Percentiles rank a stretch among this genome's conserved stretches.
Conservation (phyloP, 2,329 filamentous ascomycete species). For the Diplodia seriata region DNA sequence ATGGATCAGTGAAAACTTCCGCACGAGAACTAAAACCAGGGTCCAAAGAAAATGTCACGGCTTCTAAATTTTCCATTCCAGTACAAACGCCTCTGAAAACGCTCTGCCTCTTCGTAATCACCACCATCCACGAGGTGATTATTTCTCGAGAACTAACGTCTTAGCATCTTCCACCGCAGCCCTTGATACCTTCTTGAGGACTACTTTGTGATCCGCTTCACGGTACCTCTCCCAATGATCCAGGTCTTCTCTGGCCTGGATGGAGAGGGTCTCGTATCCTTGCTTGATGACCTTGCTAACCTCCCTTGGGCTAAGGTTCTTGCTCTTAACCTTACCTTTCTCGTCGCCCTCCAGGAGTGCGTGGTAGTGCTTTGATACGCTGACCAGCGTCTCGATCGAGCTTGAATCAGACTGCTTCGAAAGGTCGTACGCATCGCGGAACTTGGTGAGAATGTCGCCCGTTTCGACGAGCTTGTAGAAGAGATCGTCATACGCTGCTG, state of each 20-base stretch:
- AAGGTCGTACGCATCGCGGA: constrained; percentile 75
- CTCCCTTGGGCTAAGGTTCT: constrained; percentile 79
- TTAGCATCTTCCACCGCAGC: constrained; percentile 76
- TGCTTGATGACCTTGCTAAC: constrained; percentile 93
- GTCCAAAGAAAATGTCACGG: not conserved
- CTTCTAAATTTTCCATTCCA: constrained; percentile 13
- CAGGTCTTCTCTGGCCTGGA: constrained; percentile 85
- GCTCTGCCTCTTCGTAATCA: not conserved
- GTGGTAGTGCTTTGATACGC: constrained; percentile 85
- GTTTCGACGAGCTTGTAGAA: constrained; percentile 98
- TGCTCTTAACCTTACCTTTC: constrained; percentile 59
- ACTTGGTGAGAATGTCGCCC: constrained; percentile 80
- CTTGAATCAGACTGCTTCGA: constrained; percentile 53
- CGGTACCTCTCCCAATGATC: constrained; percentile 86
- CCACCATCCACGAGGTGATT: not conserved
- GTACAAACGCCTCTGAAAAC: not conserved
- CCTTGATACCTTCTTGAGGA: constrained; percentile 87
- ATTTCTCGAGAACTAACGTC: constrained; percentile 49
- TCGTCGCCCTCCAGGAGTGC: constrained; percentile 72
- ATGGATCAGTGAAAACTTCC: not conserved
- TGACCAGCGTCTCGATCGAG: constrained; percentile 84
- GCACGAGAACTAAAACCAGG: not conserved
- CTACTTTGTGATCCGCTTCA: constrained; percentile 81
- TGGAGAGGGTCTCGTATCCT: constrained; percentile 92
- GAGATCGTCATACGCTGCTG: constrained; percentile 89